Base-by-base conservation (phyloP, 1,139 yeast genomes). In the Zygosaccharomyces sapae region DNA sequence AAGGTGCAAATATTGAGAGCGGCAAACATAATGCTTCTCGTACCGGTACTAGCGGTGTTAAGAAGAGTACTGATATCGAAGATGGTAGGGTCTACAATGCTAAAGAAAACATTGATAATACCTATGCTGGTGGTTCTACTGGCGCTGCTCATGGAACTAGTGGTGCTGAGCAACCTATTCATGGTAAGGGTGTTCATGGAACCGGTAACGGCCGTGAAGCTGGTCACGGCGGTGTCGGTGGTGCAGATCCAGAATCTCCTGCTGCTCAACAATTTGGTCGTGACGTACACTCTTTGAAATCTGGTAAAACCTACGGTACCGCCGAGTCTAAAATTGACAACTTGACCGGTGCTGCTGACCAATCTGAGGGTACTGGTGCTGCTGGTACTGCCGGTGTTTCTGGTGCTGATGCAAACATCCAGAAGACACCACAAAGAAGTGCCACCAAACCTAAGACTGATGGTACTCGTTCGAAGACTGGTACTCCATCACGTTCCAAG, bases 231-330 rank as follows among this genome's bases (percentile, higher is more conserved):
- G 22, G 5, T 19, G 22, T 19, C 22, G 22, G 29, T 12, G 30
- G 20, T 37, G 40, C 31, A 12, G 40, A 24, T 22, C 31, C 31
- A n/a, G 27, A 33, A 42, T 36, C 25, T 33, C 41, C 41, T 35
- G 52, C 49, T 18, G 44, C 50, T 29, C 52, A 48, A 34, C 48
- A 49, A 41, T 41, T 55, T 49, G 50, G 48, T 34, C 54, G 52
- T 34, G 46, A 48, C 13, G 45, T 38, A 10, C 25, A 46, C 19
- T 47, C 49, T 25, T 31, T 47, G 19, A 44, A 48, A 16, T 36
- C 54, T 9, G 43, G 41, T 8, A 44, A 44, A 25, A 42, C 52
- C 9, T 36, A 38, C 10, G 40, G 45, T 13, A 35, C 45, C n/a
- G 36, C 41, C 18, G 41, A 38, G 12, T 38, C 41, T 3, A 38